phyloP scores from a whole-genome alignment of 1,284 basidiomycete species.

The Puccinia hordei region DNA sequence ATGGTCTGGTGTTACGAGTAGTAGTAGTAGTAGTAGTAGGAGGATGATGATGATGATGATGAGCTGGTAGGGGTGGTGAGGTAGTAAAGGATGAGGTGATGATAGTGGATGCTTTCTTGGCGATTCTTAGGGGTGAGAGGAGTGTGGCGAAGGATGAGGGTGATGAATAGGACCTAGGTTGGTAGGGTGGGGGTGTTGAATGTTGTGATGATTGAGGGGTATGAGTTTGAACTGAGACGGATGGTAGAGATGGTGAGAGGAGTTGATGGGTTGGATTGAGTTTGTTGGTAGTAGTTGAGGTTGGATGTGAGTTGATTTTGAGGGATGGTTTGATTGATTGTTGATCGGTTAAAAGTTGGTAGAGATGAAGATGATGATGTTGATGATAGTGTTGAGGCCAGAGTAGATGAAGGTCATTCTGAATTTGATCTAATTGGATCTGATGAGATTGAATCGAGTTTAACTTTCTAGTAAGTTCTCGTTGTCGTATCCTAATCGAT shows the following conservation, averaged over 20 bases:
- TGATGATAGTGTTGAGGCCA: not conserved
- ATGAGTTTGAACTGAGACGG: not conserved
- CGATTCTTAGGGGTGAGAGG: not conserved
- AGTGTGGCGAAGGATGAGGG: not conserved
- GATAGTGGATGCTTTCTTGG: not conserved
- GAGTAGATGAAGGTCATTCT: not conserved
- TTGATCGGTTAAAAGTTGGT: not conserved
- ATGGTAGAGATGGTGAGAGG: not conserved
- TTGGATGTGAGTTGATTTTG: no score
- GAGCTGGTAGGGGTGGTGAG: not conserved
- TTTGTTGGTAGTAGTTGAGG: no score
- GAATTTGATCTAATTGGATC: not conserved
- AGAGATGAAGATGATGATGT: not conserved
- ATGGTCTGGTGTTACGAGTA: no score
- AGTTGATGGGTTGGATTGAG: not conserved
- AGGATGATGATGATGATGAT: not conserved
- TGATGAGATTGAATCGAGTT: not conserved
- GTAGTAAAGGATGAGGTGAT: not conserved
- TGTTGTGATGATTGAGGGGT: not conserved
- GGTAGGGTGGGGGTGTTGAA: not conserved
- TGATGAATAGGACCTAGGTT: not conserved
- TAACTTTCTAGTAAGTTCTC: not conserved
- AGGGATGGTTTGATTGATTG: not conserved
- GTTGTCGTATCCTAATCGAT: constrained; percentile 1
- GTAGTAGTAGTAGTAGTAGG: no score